phyloP scores from a whole-genome alignment of 1,284 basidiomycete species.

The Tilletia caries region DNA sequence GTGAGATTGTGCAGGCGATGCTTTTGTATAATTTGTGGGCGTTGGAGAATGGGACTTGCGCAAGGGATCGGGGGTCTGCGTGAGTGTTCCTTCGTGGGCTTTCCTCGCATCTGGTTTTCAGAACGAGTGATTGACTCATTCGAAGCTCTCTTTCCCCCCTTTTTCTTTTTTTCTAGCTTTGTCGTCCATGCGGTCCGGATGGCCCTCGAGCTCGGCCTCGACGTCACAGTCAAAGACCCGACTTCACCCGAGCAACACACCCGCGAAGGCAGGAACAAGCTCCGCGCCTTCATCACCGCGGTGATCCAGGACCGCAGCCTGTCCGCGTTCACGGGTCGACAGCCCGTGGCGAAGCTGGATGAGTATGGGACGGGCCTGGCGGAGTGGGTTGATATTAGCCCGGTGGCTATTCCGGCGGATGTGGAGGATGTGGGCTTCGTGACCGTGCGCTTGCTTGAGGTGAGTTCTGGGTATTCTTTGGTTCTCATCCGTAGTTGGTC shows the following conservation, averaged over 20 bases:
- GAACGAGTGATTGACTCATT: background rate
- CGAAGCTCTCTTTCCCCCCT: background rate
- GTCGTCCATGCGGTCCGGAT: background rate
- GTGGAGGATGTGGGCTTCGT: background rate
- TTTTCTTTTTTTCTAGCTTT: background rate
- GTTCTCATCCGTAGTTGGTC: too few relatives aligned
- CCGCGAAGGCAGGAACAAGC: background rate
- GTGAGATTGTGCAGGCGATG: background rate
- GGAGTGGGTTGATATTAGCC: background rate
- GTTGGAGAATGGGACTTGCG: background rate
- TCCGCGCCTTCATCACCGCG: background rate
- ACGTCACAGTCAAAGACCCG: background rate
- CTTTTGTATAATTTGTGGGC: background rate
- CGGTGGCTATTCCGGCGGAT: background rate
- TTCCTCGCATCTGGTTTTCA: background rate
- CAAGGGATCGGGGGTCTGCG: background rate
- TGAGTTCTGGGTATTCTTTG: background rate
- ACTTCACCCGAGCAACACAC: background rate
- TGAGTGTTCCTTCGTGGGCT: background rate
- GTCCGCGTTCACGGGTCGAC: background rate
- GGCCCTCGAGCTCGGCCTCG: background rate
- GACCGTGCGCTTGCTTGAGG: background rate
- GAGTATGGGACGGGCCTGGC: background rate
- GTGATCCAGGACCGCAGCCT: slow-evolving; percentile 1
- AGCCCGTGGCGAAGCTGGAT: background rate